A percentile compares a stretch with the other conserved stretches of the same genome.
Conservation (phyloP, 805 yeast species). For the Hanseniaspora hatyaiensis region DNA sequence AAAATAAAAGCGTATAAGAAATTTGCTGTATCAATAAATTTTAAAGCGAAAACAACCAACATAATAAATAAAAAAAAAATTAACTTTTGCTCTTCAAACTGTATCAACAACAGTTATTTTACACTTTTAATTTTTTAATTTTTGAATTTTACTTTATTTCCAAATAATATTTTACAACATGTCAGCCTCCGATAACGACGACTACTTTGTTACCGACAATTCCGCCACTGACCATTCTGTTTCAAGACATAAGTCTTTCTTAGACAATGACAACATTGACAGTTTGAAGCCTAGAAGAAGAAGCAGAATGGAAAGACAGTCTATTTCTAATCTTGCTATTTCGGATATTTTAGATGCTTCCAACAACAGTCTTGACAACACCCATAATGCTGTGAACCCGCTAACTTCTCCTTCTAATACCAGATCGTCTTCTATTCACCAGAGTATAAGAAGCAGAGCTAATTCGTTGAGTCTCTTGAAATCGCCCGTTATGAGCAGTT, state of each 20-base stretch:
- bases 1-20: too few species aligned
- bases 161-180: neutral
- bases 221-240: constrained; percentile 1
- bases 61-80: too few species aligned
- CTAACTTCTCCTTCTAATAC: neutral
- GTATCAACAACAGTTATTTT: too few species aligned
- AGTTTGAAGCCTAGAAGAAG: constrained; percentile 50
- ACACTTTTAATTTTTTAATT: too few species aligned
- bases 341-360: neutral
- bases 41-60: too few species aligned
- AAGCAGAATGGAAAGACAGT: constrained; percentile 21
- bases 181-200: constrained; percentile 6
- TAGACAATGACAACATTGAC: constrained; percentile 66
- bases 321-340: constrained; percentile 20
- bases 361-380: neutral
- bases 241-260: constrained; percentile 35
- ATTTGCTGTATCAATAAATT: too few species aligned
- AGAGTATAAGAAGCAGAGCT: constrained; percentile 17
- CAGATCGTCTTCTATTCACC: constrained; percentile 15
- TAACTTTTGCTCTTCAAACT: too few species aligned
- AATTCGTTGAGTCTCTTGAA: constrained; percentile 18
- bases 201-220: constrained; percentile 3
- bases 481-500: constrained; percentile 28
- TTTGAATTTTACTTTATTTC: too few species aligned
- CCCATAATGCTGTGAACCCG: neutral